Base-by-base conservation (phyloP, 768 basidiomycete genomes). In the Rhizopogon sp. region DNA sequence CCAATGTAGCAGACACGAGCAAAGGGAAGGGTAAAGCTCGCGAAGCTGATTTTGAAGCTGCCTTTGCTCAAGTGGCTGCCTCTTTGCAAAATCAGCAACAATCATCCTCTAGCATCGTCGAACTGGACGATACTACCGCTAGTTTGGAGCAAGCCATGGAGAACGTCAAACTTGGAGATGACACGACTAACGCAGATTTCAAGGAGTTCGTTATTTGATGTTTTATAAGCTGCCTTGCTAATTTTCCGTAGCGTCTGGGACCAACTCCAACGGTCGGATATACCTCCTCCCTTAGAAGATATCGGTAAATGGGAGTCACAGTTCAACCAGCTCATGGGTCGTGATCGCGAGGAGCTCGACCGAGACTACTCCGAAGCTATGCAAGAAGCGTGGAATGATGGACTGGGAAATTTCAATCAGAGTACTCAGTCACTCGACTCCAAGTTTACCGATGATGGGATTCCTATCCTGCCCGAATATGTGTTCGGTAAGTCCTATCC, bases 31-130 rank as follows among this genome's bases (percentile, higher is more conserved):
- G 88, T 2, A 94, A 92, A 66, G 82, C 76, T 16, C 77, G 80
- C 54, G 87, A 91, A 51, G 81, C 80, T 4, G 90, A 90, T 67
- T 90, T 92, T 55, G 90, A 93, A 60, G 86, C 86, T n/a, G 90
- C 90, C 9, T 92, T 93, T 70, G 85, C 83, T 10, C 80, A 87
- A 61, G 74, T 79, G 2, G 74, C 75, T 5, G 81, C 80, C n/a
- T 81, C 83, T 17, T 62, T 84, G n/a, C 68, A 70, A 13, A 58
- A 64, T 28, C 75, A 79, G 58, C 57, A 69, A 25, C 73, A 74
- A 31, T 74, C 68, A 46, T 77, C 79, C 16, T 53, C 70, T 14
- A 72, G 74, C 50, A 80, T 87, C 13, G 82, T 78, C 20, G 84
- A 86, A 64, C 69, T 84, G 10, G 74, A 77, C 28, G 73, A 79